phyloP scores from a whole-genome alignment of 768 basidiomycete species.

The Tulasnella sp. region DNA sequence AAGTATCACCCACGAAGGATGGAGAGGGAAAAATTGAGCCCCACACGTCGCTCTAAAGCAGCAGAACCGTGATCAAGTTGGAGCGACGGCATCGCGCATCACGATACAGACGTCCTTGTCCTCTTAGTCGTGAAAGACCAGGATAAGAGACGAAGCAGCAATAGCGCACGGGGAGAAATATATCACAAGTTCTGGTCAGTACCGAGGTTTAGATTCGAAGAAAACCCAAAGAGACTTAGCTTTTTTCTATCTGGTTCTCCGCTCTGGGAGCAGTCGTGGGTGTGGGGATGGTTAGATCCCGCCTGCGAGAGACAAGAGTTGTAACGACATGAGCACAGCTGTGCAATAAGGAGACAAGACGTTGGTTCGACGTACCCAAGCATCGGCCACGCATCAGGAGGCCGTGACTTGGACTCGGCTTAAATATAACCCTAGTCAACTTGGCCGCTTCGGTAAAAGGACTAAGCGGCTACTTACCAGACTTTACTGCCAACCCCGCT shows the following conservation, averaged over 20 bases:
- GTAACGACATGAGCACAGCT: background rate
- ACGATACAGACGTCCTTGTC: background rate
- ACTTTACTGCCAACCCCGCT: background rate
- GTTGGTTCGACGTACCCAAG: background rate
- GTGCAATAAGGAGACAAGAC: background rate
- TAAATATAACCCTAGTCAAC: background rate
- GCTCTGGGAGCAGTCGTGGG: background rate
- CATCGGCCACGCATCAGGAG: background rate
- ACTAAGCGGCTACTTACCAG: background rate
- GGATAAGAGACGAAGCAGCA: background rate
- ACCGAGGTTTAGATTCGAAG: background rate
- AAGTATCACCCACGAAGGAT: background rate
- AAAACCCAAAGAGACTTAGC: background rate
- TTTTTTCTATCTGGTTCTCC: background rate
- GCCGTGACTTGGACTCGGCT: background rate
- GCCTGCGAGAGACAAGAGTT: background rate
- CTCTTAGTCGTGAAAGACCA: background rate
- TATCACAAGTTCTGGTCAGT: background rate
- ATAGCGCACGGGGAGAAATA: background rate
- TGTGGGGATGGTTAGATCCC: background rate
- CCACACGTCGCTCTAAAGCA: background rate
- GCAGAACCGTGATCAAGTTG: background rate
- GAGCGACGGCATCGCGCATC: background rate
- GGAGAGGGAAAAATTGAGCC: background rate
- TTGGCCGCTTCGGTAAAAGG: background rate